A percentile compares a stretch with the other conserved stretches of the same genome.
phyloP scores from a whole-genome alignment of 306 rosid genomes.

The Benincasa hispida region DNA sequence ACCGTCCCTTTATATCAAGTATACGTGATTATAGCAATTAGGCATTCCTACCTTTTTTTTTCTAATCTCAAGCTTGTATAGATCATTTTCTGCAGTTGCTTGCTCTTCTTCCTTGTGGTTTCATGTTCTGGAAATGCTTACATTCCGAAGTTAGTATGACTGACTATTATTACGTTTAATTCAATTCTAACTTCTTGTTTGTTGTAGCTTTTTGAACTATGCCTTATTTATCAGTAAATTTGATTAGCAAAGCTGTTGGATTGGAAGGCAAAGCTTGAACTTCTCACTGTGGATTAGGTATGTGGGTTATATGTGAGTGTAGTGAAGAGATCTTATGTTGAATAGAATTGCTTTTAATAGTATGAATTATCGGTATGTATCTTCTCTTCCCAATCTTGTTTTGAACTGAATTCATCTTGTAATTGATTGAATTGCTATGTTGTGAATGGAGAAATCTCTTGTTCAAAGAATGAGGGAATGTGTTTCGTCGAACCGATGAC shows the following conservation, averaged over 20 bases:
- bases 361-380: neutral
- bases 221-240: neutral
- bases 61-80: too few species aligned
- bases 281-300: neutral
- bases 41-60: too few species aligned
- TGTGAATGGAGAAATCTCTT: neutral
- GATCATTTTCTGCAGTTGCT: neutral
- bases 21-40: neutral
- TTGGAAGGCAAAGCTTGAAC: neutral
- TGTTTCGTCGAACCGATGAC: neutral
- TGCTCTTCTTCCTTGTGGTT: neutral
- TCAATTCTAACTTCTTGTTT: neutral
- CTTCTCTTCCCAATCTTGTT: neutral
- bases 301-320: neutral
- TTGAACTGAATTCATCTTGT: neutral
- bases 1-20: neutral
- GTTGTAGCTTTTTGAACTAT: neutral
- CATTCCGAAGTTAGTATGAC: neutral
- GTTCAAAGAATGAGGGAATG: neutral
- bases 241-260: neutral
- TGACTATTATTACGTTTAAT: neutral
- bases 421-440: neutral
- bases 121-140: neutral
- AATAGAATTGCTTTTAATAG: neutral
- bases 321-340: neutral